Evolutionary conservation across 2,329 filamentous ascomycete genomes (phyloP), one percentile per base, ranked within the genome.

Genomic region (Metarhizium humberi): DNA sequence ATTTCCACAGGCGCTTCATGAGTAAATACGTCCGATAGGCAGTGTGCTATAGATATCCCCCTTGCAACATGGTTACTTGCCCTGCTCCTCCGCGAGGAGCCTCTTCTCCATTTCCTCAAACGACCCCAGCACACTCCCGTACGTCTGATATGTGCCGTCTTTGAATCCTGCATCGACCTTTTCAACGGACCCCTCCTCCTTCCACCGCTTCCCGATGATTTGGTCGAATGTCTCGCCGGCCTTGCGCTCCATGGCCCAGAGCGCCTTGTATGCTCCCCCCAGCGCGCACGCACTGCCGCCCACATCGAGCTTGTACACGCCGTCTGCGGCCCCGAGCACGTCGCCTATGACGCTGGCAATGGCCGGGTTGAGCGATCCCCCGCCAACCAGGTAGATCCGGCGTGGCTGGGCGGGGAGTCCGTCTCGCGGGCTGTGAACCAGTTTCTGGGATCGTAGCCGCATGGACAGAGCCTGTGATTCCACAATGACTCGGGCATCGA

Each of bases 1-100:
- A 99, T 72, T 99, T 99, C 71, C 94, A 99, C 77, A 94, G 92
- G 74, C 86, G 91, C 60, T 99, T 99, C 71, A 99, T 99, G 94
- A 77, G 72, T 71, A 84, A 83, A 66, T 84, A 84, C 61, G 80
- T 84, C 59, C 73, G 80, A 69, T 84, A 73, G 51, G 34, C 32
- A n/a, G 29, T 30, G 46, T 14, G 29, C 18, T 20, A 18, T 25
- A 43, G 53, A 54, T 34, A 18, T 30, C 38, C 36, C 8, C 25
- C 25, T 25, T 25, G 25, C 25, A 25, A 25, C 25, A 25, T 25
- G 25, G 25, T 25, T 25, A 25, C 25, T 25, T 25, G 25, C 4
- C 4, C 25, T 25, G 38, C 38, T 72, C 69, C 52, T 71, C 63
- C 6, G 67, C 63, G 20, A 94, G 69, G 43, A 92, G 81, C 65